Evolutionary conservation across 2,329 filamentous ascomycete species (phyloP).

Genomic region (Bipolaris bicolor): DNA sequence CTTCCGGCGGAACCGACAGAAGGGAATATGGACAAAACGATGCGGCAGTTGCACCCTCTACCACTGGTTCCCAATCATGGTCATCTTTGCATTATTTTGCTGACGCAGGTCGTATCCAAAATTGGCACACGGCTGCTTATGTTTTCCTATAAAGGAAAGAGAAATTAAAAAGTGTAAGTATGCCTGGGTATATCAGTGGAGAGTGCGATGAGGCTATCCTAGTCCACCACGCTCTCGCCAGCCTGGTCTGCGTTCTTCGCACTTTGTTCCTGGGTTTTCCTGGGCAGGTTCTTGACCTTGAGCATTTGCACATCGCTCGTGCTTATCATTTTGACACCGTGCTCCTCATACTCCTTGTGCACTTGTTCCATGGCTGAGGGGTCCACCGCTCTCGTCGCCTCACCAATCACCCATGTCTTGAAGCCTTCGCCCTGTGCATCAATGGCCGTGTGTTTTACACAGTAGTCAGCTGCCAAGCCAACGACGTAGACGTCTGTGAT

Average conservation of each 20-base stretch:
- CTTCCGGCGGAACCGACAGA: conserved; percentile 8
- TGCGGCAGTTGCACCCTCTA: background rate
- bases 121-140: background rate
- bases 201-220: background rate
- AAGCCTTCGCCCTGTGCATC: conserved; percentile 81
- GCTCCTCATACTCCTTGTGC: conserved; percentile 60
- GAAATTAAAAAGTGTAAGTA: background rate
- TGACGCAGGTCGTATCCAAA: background rate
- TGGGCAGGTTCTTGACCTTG: conserved; percentile 50
- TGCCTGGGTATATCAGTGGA: background rate
- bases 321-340: conserved; percentile 68
- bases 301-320: conserved; percentile 63
- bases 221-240: conserved; percentile 11
- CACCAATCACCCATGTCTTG: conserved; percentile 74
- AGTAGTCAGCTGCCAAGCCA: conserved; percentile 88
- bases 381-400: conserved; percentile 78
- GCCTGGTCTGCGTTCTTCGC: background rate
- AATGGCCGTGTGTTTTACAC: conserved; percentile 80
- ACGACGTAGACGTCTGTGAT: conserved; percentile 85
- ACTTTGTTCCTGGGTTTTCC: conserved; percentile 6
- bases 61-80: background rate
- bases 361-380: conserved; percentile 62
- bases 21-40: background rate
- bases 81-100: background rate
- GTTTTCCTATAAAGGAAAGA: background rate